Evolutionary conservation across 2,329 filamentous ascomycete genomes (phyloP).

Genomic region (Scolecobasidium constrictum): DNA sequence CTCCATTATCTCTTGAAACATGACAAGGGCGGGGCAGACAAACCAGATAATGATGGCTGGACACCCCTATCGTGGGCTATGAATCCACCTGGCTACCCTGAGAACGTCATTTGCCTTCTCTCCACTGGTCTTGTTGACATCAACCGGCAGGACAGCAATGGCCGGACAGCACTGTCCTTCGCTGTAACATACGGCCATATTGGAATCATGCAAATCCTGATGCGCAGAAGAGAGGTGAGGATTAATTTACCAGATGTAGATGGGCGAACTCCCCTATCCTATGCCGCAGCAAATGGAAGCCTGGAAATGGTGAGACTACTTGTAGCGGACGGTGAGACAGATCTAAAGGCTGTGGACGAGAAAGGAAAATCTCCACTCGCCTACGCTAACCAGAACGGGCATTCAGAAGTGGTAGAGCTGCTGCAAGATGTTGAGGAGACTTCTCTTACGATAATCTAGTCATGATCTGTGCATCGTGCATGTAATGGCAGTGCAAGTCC

Average conservation of each 20-base stretch:
- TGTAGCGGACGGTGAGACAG: too few relatives aligned
- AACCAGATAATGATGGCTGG: slow-evolving; percentile 24
- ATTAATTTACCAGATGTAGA: neutral
- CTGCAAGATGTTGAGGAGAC: too few relatives aligned
- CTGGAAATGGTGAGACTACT: neutral
- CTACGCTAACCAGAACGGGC: too few relatives aligned
- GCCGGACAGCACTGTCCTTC: slow-evolving; percentile 23
- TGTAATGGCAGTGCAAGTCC: too few relatives aligned
- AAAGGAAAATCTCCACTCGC: too few relatives aligned
- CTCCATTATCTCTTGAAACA: neutral
- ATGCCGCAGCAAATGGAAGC: neutral
- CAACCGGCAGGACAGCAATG: slow-evolving; percentile 18
- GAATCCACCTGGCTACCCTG: slow-evolving; percentile 14
- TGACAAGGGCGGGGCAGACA: slow-evolving; percentile 17
- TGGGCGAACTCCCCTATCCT: neutral
- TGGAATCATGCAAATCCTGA: neutral
- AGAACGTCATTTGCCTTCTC: slow-evolving; percentile 21
- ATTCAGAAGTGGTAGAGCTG: too few relatives aligned
- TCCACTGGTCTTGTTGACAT: slow-evolving; percentile 20
- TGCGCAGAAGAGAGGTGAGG: neutral
- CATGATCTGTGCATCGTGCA: too few relatives aligned
- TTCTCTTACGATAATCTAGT: too few relatives aligned
- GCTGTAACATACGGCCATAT: slow-evolving; percentile 25
- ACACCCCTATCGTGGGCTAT: slow-evolving; percentile 27
- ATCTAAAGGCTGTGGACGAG: too few relatives aligned